Percentiles rank a stretch among this genome's conserved stretches.
Conservation (phyloP, 2,329 filamentous ascomycete species). For the Monilinia vaccinii-corymbosi region DNA sequence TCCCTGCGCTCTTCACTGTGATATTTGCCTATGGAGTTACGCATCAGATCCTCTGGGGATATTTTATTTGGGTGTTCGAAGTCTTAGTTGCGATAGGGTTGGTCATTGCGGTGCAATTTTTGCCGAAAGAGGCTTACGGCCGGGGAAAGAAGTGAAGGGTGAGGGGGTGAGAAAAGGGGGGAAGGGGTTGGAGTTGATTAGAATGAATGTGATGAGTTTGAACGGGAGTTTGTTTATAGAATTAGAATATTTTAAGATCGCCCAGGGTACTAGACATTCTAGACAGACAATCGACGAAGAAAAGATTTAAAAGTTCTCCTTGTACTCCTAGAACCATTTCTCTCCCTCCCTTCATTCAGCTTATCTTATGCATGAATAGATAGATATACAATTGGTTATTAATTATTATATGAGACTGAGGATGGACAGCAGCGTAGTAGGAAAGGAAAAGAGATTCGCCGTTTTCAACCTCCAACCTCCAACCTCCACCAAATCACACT, state of each 20-base stretch:
- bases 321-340: too few species aligned
- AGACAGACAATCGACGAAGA: too few species aligned
- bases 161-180: neutral
- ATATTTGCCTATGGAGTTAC: conserved; percentile 60
- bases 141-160: neutral
- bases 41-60: conserved; percentile 51
- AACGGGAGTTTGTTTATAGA: neutral
- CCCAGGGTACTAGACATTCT: too few species aligned
- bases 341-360: too few species aligned
- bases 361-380: too few species aligned
- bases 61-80: conserved; percentile 56
- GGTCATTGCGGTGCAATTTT: conserved; percentile 29
- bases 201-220: neutral
- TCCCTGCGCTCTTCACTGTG: conserved; percentile 56
- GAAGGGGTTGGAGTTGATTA: neutral
- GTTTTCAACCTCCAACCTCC: too few species aligned
- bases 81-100: conserved; percentile 30
- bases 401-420: too few species aligned
- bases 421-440: too few species aligned
- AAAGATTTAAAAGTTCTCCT: too few species aligned
- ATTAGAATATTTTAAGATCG: neutral
- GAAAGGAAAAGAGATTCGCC: too few species aligned
- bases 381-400: too few species aligned
- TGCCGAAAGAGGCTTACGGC: conserved; percentile 29
- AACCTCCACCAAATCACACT: too few species aligned